A percentile compares a stretch with the other conserved stretches of the same genome.
These are phyloP conservation scores for Hymenoscyphus linearis DNA, from an alignment of 2,329 filamentous ascomycete species.

Conservation along the genomic window DNA sequence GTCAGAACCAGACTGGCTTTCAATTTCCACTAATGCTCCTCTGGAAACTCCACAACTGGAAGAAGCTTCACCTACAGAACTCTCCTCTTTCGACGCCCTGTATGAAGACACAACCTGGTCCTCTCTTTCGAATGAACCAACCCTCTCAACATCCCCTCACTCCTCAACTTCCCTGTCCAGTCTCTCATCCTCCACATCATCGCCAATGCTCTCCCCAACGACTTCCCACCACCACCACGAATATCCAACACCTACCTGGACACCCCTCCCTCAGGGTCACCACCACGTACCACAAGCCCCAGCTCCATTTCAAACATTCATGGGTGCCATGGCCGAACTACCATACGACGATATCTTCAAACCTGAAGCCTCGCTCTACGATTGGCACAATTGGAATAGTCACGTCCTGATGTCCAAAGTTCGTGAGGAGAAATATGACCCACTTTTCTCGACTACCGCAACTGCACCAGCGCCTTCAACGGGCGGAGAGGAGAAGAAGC, in stretches of 20 bases:
- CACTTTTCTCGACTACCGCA: slow-evolving; percentile 4
- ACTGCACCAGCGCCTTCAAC: background rate
- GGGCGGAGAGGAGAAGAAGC: slow-evolving; percentile 16
- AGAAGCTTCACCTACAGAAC: slow-evolving; percentile 7
- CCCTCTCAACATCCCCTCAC: slow-evolving; percentile 13
- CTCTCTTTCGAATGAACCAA: slow-evolving; percentile 13
- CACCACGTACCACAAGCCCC: slow-evolving; percentile 9
- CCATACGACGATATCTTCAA: slow-evolving; percentile 32
- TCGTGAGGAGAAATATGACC: slow-evolving; percentile 29
- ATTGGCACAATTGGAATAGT: slow-evolving; percentile 30
- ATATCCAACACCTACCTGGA: slow-evolving; percentile 27
- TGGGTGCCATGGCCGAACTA: slow-evolving; percentile 29
- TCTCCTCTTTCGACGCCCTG: slow-evolving; percentile 26
- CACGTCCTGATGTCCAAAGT: slow-evolving; percentile 28
- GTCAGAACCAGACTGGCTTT: slow-evolving; percentile 7
- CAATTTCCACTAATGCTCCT: background rate
- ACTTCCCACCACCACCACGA: slow-evolving; percentile 11
- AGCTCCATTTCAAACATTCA: slow-evolving; percentile 31
- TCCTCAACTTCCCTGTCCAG: slow-evolving; percentile 15
- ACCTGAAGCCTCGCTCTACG: slow-evolving; percentile 26
- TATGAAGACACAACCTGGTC: slow-evolving; percentile 29
- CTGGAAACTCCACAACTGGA: slow-evolving; percentile 1
- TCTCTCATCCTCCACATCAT: slow-evolving; percentile 10
- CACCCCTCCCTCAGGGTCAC: slow-evolving; percentile 1
- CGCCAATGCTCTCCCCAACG: slow-evolving; percentile 2